Conservation (phyloP, 2,329 filamentous ascomycete species). For the Mycogone perniciosa region DNA sequence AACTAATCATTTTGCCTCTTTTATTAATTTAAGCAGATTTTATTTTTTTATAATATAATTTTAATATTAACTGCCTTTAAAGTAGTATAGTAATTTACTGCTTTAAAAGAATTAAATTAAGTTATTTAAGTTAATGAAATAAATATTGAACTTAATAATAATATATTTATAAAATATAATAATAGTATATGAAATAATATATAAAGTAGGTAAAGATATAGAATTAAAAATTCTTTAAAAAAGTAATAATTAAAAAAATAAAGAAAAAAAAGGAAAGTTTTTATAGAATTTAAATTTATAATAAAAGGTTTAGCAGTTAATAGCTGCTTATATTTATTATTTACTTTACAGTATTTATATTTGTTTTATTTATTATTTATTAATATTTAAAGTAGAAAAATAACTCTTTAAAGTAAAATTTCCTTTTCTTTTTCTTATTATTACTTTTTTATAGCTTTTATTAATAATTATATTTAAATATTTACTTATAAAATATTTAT, state of each 20-base stretch:
- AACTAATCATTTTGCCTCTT: neutral
- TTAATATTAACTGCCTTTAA: no score
- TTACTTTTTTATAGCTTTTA: neutral
- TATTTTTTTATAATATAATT: no score
- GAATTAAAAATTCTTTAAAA: neutral
- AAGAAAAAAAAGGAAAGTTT: neutral
- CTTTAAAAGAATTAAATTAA: no score
- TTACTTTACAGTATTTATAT: neutral
- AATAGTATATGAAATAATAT: neutral
- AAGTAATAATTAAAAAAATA: neutral
- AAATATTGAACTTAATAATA: neutral
- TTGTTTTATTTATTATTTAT: neutral
- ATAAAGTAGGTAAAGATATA: neutral
- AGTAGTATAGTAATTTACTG: no score
- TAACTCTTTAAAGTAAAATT: neutral
- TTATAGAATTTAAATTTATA: slow-evolving; percentile 1
- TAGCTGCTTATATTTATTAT: neutral
- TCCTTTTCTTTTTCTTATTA: neutral
- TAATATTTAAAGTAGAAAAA: neutral
- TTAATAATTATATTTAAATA: neutral
- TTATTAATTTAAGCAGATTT: neutral
- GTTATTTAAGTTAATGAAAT: no score
- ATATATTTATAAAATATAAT: neutral
- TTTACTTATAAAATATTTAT: neutral
- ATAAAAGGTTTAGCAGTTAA: neutral